phyloP scores from a whole-genome alignment of 345 rosid species.

The Acer campestre region DNA sequence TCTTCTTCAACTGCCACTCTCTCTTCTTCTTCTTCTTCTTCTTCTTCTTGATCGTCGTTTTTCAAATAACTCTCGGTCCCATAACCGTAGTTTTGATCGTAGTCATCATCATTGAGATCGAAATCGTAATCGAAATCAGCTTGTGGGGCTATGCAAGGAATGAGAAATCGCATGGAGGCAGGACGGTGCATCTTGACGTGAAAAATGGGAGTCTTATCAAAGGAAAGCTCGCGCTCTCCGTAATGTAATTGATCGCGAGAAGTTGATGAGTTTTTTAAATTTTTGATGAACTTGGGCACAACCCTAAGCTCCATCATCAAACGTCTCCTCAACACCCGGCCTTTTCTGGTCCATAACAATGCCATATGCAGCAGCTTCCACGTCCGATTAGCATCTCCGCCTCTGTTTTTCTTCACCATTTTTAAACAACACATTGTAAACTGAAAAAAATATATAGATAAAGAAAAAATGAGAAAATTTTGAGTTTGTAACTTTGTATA shows the following conservation, averaged over 20 bases:
- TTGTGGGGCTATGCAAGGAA: conserved; percentile 71
- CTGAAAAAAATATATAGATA: no score
- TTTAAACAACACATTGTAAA: not conserved
- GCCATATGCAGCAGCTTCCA: conserved; percentile 62
- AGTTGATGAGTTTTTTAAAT: conserved; percentile 31
- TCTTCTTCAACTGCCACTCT: conserved; percentile 42
- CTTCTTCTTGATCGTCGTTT: conserved; percentile 21
- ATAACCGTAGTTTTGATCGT: conserved; percentile 24
- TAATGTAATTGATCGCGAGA: conserved; percentile 33
- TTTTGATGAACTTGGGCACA: conserved; percentile 56
- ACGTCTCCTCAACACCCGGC: conserved; percentile 59
- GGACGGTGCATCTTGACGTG: conserved; percentile 69
- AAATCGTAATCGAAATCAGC: conserved; percentile 61
- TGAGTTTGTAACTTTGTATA: not conserved
- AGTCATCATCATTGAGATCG: conserved; percentile 29
- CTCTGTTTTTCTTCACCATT: conserved; percentile 40
- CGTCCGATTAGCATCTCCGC: conserved; percentile 31
- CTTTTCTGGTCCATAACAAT: conserved; percentile 75
- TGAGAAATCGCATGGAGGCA: conserved; percentile 55
- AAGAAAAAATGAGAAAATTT: no score
- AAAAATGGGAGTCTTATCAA: conserved; percentile 79
- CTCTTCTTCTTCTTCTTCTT: conserved; percentile 25
- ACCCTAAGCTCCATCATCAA: conserved; percentile 51
- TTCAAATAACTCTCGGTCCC: conserved; percentile 28
- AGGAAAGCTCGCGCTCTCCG: conserved; percentile 77